Conservation (phyloP, 805 yeast species). For the Tetrapisispora iriomotensis region DNA sequence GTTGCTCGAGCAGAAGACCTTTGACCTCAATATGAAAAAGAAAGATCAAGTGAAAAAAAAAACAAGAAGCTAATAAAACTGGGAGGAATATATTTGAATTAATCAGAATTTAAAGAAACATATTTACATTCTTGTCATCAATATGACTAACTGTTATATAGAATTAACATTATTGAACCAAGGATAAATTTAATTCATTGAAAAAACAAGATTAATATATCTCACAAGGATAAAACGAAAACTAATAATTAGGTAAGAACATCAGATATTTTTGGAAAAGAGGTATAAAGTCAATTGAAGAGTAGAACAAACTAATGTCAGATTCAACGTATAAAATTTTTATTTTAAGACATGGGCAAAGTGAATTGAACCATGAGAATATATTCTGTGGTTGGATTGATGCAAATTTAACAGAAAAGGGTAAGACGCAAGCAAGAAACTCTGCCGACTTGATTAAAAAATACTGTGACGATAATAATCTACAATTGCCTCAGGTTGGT, state of each 20-base stretch:
- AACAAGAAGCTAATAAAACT: background rate
- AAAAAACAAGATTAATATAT: background rate
- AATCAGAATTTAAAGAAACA: no score
- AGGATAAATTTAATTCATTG: background rate
- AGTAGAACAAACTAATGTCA: no score
- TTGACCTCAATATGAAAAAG: background rate
- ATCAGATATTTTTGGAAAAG: no score
- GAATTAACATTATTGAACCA: no score
- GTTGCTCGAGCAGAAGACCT: background rate
- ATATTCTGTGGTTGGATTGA: constrained; percentile 84
- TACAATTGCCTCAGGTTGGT: constrained; percentile 43
- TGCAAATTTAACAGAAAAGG: constrained; percentile 56
- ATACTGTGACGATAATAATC: constrained; percentile 18
- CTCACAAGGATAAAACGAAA: background rate
- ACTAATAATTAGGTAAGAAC: background rate
- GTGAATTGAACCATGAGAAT: constrained; percentile 67
- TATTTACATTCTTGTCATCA: no score
- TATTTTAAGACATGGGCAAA: constrained; percentile 72
- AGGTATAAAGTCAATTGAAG: no score
- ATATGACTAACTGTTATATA: no score
- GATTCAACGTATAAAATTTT: constrained; percentile 20
- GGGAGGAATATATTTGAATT: background rate
- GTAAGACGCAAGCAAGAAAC: constrained; percentile 54
- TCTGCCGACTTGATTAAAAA: constrained; percentile 52
- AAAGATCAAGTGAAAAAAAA: background rate